These are phyloP conservation scores for Colletotrichum filicis DNA, from an alignment of 2,329 filamentous ascomycete species.

Conservation along the genomic window DNA sequence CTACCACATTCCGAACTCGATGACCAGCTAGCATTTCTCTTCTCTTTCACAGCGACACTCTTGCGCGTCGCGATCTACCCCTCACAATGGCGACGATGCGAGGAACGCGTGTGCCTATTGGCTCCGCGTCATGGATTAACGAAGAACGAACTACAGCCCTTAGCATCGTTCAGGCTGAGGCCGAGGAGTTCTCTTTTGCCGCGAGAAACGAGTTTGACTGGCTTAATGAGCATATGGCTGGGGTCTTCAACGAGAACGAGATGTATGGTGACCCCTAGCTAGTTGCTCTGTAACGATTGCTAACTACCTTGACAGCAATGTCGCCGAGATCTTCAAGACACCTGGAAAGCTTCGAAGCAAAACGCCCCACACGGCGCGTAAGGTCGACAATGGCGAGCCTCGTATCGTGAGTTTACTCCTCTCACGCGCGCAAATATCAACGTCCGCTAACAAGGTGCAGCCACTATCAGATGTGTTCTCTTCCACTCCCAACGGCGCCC, in stretches of 20 bases:
- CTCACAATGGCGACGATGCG: conserved; percentile 54
- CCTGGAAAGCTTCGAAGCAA: conserved; percentile 86
- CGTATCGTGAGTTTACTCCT: conserved; percentile 67
- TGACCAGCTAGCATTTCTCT: conserved; percentile 32
- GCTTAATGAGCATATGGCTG: conserved; percentile 98
- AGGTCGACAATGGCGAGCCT: conserved; percentile 65
- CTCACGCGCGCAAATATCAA: background rate
- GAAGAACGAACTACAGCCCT: conserved; percentile 84
- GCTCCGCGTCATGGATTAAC: conserved; percentile 85
- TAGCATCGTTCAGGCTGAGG: conserved; percentile 81
- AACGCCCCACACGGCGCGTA: conserved; percentile 78
- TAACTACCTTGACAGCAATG: conserved; percentile 68
- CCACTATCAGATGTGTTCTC: conserved; percentile 70
- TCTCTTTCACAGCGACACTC: conserved; percentile 28
- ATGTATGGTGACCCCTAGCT: conserved; percentile 70
- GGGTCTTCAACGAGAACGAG: conserved; percentile 88
- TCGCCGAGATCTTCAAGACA: conserved; percentile 96
- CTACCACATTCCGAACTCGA: conserved; percentile 35
- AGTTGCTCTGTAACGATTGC: conserved; percentile 29
- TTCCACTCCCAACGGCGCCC: conserved; percentile 63
- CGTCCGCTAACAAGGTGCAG: conserved; percentile 50
- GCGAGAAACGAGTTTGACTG: conserved; percentile 95
- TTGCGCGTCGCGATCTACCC: conserved; percentile 23
- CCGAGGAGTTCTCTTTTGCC: conserved; percentile 93
- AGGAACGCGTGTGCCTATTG: conserved; percentile 75